Conservation (phyloP, 148 eudicot genomes). For the Linanthus parryae region DNA sequence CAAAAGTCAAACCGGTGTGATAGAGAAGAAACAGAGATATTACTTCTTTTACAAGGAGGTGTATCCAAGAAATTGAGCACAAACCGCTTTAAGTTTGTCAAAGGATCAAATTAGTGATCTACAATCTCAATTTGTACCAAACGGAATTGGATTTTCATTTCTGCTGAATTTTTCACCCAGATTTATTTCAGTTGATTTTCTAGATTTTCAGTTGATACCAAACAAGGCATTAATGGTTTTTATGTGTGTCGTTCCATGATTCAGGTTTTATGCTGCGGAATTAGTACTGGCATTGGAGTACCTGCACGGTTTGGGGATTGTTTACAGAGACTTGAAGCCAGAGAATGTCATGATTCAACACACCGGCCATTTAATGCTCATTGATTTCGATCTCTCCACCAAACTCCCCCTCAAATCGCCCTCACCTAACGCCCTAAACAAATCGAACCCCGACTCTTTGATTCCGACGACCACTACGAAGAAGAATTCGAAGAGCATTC, state of each 20-base stretch:
- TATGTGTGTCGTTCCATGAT: not conserved
- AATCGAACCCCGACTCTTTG: not conserved
- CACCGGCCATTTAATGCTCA: constrained; percentile 79
- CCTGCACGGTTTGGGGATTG: constrained; percentile 72
- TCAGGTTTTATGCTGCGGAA: constrained; percentile 88
- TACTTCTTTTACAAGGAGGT: too few relatives aligned
- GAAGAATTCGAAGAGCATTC: constrained; percentile 13
- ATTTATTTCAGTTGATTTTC: too few relatives aligned
- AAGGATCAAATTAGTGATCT: too few relatives aligned
- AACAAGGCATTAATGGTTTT: too few relatives aligned
- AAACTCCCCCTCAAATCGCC: constrained; percentile 49
- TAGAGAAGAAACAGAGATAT: too few relatives aligned
- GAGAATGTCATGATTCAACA: constrained; percentile 74
- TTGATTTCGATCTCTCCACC: constrained; percentile 84
- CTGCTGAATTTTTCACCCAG: too few relatives aligned
- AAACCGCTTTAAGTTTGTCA: too few relatives aligned
- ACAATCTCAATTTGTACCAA: too few relatives aligned
- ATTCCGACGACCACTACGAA: constrained; percentile 2
- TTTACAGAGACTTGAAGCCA: constrained; percentile 84
- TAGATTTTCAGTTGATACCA: too few relatives aligned
- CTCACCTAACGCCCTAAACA: constrained; percentile 25
- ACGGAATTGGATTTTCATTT: too few relatives aligned
- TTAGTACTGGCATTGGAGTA: constrained; percentile 80
- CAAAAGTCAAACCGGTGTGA: too few relatives aligned
- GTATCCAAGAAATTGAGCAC: too few relatives aligned